phyloP scores from a whole-genome alignment of 73 alveolate genomes.

The Symbiodinium pilosum region DNA sequence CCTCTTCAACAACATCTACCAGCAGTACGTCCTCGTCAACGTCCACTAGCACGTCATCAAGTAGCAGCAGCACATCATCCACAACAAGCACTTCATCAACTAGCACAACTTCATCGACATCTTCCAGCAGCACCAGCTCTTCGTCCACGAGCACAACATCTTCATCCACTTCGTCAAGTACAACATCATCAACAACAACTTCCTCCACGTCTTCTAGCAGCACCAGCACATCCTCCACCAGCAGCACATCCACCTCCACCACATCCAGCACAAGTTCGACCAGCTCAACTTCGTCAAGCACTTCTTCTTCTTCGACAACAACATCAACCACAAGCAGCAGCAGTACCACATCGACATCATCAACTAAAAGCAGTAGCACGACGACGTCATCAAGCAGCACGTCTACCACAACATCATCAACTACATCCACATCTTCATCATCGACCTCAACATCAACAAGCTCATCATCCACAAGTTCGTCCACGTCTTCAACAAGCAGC shows the following conservation, averaged over 20 bases:
- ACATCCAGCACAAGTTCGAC: not conserved
- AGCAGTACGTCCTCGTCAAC: not conserved
- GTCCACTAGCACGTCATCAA: not conserved
- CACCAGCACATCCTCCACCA: not conserved
- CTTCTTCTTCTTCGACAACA: not conserved
- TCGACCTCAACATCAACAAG: slow-evolving; percentile 18
- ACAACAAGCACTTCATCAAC: not conserved
- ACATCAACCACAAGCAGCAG: slow-evolving; percentile 17
- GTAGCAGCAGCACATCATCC: not conserved
- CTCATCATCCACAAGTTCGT: not conserved
- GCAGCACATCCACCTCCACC: not conserved
- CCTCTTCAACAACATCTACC: not conserved
- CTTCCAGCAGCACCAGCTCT: slow-evolving; percentile 31
- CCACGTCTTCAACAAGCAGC: not conserved
- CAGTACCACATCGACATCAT: not conserved
- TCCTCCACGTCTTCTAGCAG: slow-evolving; percentile 3
- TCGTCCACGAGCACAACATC: not conserved
- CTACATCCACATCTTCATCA: slow-evolving; percentile 26
- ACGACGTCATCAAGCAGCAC: slow-evolving; percentile 8
- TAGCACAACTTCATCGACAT: not conserved
- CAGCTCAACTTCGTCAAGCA: not conserved
- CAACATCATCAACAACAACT: not conserved
- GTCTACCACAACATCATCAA: not conserved
- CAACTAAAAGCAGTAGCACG: not conserved
- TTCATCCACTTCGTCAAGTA: not conserved